Conservation (phyloP, 805 yeast genomes). For the Yamadazyma ubonensis region DNA sequence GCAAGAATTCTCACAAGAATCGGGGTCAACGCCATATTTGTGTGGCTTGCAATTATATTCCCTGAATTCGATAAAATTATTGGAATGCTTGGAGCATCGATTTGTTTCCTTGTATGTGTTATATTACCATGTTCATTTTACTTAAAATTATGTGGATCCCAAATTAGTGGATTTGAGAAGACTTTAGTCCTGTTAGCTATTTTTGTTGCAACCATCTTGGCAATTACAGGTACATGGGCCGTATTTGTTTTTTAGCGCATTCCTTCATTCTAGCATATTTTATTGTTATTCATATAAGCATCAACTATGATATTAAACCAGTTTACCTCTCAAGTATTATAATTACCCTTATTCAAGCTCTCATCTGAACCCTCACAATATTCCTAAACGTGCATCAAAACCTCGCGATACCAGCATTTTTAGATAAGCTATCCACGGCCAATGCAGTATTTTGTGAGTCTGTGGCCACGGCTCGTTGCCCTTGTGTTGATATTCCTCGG, state of each 20-base stretch:
- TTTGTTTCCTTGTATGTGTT: conserved; percentile 77
- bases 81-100: conserved; percentile 76
- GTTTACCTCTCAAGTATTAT: no score
- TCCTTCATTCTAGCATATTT: no score
- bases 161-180: conserved; percentile 41
- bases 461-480: background rate
- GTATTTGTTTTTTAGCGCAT: conserved; percentile 18
- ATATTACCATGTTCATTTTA: conserved; percentile 77
- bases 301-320: no score
- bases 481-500: background rate
- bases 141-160: conserved; percentile 49
- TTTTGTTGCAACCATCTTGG: conserved; percentile 44
- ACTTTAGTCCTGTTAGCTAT: conserved; percentile 44
- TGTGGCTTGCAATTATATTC: conserved; percentile 58
- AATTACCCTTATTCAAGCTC: no score
- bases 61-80: conserved; percentile 82
- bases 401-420: background rate
- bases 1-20: conserved; percentile 25
- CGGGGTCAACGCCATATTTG: conserved; percentile 56
- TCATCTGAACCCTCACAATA: no score
- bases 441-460: background rate
- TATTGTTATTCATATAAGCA: no score
- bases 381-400: background rate
- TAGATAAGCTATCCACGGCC: background rate
- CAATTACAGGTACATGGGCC: conserved; percentile 62